Evolutionary conservation across 495 filamentous ascomycete genomes (phyloP), one percentile per base, ranked within the genome.

Genomic region (Collariella sp.): DNA sequence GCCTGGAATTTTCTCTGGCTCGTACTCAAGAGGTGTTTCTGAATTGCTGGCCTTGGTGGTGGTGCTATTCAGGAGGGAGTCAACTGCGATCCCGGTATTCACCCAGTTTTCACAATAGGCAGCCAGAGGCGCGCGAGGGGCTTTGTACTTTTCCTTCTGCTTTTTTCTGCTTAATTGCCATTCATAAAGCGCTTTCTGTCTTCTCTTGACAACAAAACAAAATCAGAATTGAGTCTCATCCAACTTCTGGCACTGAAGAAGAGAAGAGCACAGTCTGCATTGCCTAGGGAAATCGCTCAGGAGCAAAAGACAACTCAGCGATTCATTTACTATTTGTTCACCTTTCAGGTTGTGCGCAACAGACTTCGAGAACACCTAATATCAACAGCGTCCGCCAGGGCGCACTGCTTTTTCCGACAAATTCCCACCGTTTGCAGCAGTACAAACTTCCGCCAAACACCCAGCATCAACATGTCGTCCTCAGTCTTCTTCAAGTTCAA

Each of bases 401-500:
- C 46, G 23, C 20, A 11, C 18, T 47, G 33, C 43, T 20, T 41
- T 6, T 33, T 26, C 15, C n/a, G 51, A 22, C 42, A 40, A 23
- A 31, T 16, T 9, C 10, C 52, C n/a, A 35, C 45, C 40, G 12
- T 1, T 3, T 33, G 39, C 43, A 52, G 20, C 42, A 22, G 36
- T 44, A 35, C 46, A 6, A 43, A 35, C 35, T 40, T 55, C 57
- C 44, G 22, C 43, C 58, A 43, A 10, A 22, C 19, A 46, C 38
- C 7, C 59, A 47, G 11, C 56, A 18, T 31, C 73, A 85, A 63
- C 69, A 98, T 98, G 93, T 79, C 91, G 72, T 96, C 94, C 52
- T 96, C 90, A 58, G 91, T 99, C 68, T 96, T 95, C 75, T 97
- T 95, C 86, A 95, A 95, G 75, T 99, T 97, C 86, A 97, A 96